Conservation (phyloP, 176 grass and related monocot genomes). For the Carex myosuroides region DNA sequence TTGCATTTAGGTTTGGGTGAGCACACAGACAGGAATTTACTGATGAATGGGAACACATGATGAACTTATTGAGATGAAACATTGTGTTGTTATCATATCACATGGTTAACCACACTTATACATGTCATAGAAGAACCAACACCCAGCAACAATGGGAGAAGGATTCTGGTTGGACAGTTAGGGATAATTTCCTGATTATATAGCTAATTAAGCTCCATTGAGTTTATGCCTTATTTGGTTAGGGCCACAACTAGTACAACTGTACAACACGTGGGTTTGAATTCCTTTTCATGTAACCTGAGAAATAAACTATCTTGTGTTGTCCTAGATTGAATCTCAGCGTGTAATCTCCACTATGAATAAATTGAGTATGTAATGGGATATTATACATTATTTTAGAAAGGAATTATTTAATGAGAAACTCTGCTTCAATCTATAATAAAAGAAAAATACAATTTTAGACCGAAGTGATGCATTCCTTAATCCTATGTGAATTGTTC, state of each 20-base stretch:
- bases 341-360: background rate
- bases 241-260: background rate
- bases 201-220: background rate
- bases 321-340: background rate
- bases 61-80: too few relatives aligned
- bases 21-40: too few relatives aligned
- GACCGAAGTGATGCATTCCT: background rate
- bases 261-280: slow-evolving; percentile 9
- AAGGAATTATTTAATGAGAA: background rate
- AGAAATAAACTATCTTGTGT: slow-evolving; percentile 3
- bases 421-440: background rate
- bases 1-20: background rate
- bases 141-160: slow-evolving; percentile 3
- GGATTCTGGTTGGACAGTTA: background rate
- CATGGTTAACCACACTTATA: background rate
- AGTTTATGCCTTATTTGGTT: background rate
- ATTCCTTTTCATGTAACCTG: slow-evolving; percentile 1
- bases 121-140: background rate
- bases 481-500: background rate
- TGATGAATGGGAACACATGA: too few relatives aligned
- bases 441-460: background rate
- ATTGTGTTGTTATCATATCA: background rate
- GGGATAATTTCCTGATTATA: background rate
- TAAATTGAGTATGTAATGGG: background rate
- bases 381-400: background rate